Base-by-base conservation (phyloP, 805 yeast species). In the Kodamaea fukazawae region DNA sequence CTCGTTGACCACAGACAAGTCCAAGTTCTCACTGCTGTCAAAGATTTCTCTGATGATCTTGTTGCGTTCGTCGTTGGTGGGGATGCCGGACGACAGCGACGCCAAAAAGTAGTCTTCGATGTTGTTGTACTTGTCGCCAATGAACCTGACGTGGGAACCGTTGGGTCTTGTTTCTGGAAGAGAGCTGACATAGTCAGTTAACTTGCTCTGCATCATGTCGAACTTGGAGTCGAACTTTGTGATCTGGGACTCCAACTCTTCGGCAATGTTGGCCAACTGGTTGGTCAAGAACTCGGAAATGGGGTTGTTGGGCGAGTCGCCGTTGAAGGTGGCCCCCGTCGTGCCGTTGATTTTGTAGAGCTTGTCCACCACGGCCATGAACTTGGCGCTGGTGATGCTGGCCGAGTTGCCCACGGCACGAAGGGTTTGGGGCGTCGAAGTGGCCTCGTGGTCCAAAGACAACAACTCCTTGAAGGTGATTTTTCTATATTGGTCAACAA, bases 1-100 rank as follows among this genome's bases (percentile, higher is more conserved):
- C 45, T 69, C 75, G 48, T 63, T 69, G 33, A 67, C 54, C 20
- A 67, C 58, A 11, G 73, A 61, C 31, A 66, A 54, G 37, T 69
- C 75, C 40, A 69, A 52, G 41, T 63, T 67, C 28, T 68, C 75
- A 44, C 58, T 57, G 44, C 57, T 60, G 13, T 61, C 64, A 43
- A 67, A 69, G 3, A 63, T 52, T 18, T 60, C 67, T 22, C 56
- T 38, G 7, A 65, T 56, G 2, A 57, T 46, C 25, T 32, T 42
- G 29, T 62, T 63, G 18, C 51, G 51, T 15, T 61, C 70, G 18
- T 57, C 51, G 26, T 42, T 52, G n/a, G 45, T 47, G 40, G 51
- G 57, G 4, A 55, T 46, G 3, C 50, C 38, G 4, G 57, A 44
- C 1, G 63, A 43, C 4, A 67, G 57, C 1, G 58, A 46, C 0